Percentiles rank a stretch among this genome's conserved stretches.
Conservation (phyloP, 345 rosid species). For the Heritiera fomes region DNA sequence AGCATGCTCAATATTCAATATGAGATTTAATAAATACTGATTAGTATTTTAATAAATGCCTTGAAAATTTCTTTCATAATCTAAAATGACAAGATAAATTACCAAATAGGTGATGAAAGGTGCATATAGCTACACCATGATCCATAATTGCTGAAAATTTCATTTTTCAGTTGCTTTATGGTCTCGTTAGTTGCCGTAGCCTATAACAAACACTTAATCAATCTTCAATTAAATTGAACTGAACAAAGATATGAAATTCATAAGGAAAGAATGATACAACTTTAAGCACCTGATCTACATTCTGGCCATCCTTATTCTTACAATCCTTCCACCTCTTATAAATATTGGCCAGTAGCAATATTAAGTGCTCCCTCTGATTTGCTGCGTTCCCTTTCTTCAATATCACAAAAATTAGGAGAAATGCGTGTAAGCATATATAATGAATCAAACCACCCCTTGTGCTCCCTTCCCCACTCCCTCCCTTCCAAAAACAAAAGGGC, state of each 20-base stretch:
- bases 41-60: not conserved
- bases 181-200: slow-evolving; percentile 29
- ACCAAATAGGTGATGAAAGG: slow-evolving; percentile 44
- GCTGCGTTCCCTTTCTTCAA: slow-evolving; percentile 91
- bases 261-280: not conserved
- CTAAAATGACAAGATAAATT: slow-evolving; percentile 8
- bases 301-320: not conserved
- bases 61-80: not conserved
- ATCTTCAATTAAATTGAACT: slow-evolving; percentile 18
- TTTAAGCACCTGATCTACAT: slow-evolving; percentile 47
- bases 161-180: slow-evolving; percentile 51
- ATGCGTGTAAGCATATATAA: not conserved
- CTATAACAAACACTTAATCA: slow-evolving; percentile 46
- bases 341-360: slow-evolving; percentile 83
- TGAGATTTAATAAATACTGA: not conserved
- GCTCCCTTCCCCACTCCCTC: not conserved
- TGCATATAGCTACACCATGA: slow-evolving; percentile 91
- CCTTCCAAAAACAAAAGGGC: not conserved
- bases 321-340: slow-evolving; percentile 54
- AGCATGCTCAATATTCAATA: slow-evolving; percentile 8
- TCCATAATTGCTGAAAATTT: slow-evolving; percentile 71
- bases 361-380: slow-evolving; percentile 95
- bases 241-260: not conserved
- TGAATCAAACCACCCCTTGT: not conserved
- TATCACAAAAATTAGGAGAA: slow-evolving; percentile 25